Evolutionary conservation across 257 asterid genomes (phyloP).

Genomic region (Verbascum thapsus): DNA sequence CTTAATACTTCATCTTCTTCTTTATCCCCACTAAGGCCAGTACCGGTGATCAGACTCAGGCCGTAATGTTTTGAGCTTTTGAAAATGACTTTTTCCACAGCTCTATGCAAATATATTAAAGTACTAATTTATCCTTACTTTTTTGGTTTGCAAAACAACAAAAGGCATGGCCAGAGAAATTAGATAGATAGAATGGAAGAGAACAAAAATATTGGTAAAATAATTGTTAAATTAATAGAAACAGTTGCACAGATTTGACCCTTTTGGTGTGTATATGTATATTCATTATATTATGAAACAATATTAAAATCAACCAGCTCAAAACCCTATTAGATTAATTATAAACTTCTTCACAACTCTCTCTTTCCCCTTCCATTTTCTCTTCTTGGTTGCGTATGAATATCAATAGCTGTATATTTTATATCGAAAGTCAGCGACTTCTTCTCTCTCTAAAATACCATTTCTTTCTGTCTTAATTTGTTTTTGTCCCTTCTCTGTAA

Average conservation of each 20-base stretch:
- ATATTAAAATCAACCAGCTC: constrained; percentile 29
- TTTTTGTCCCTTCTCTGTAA: constrained; percentile 10
- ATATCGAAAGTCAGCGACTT: constrained; percentile 70
- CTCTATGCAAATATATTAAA: background rate
- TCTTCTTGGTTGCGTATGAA: constrained; percentile 51
- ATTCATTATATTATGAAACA: too few species aligned
- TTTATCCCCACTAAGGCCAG: background rate
- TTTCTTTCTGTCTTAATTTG: constrained; percentile 29
- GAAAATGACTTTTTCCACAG: constrained; percentile 36
- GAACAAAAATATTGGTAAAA: constrained; percentile 32
- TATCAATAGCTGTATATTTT: constrained; percentile 41
- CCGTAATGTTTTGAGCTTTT: constrained; percentile 31
- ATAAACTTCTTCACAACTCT: constrained; percentile 22
- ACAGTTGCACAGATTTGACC: constrained; percentile 51
- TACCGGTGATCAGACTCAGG: constrained; percentile 22
- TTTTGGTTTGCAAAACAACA: constrained; percentile 13
- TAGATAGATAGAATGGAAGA: constrained; percentile 31
- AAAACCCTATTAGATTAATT: constrained; percentile 39
- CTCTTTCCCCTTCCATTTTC: constrained; percentile 17
- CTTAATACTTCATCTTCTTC: background rate
- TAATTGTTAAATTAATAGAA: constrained; percentile 33
- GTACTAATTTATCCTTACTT: background rate
- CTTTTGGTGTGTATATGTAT: constrained; percentile 29
- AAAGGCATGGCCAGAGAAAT: constrained; percentile 32
- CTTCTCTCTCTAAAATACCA: constrained; percentile 30